Base-by-base conservation (phyloP, 176 grass and related monocot genomes). In the Neostapfia colusana region DNA sequence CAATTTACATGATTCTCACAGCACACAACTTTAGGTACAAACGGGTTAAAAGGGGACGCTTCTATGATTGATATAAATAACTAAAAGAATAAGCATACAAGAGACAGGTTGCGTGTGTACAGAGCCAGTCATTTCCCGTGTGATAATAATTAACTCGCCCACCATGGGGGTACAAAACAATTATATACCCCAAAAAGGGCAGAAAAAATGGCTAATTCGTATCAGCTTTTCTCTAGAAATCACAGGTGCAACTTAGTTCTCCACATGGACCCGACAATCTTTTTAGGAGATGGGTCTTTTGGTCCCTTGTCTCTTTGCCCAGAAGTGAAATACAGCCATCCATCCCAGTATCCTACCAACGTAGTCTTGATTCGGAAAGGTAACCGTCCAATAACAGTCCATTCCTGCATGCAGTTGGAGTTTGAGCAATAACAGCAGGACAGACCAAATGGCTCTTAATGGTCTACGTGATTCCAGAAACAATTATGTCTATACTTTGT, bases 341-440 rank as follows among this genome's bases (percentile, higher is more conserved):
- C 89, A 78, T 98, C 82, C 87, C 89, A 98, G 73, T 88, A 94
- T 59, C 91, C 95, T 80, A 95, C 89, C 73, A 95, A 87, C 1
- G 95, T 98, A 61, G 91, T 98, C 89, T 98, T 98, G 84, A 98
- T 92, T 59, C 91, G 82, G 88, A 98, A 98, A 73, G 95, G 91
- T 79, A 98, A 84, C 63, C 84, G 72, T 70, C 95, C 91, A 40
- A 92, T 86, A 57, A 98, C 87, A 21, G 85, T 88, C 89, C 95
- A 94, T 85, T 98, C 89, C 95, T 98, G 78, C 27, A 68, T 34
- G 77, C 79, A 85, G 38, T 63, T 35, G 56, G 65, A 72, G 76
- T 55, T 79, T 85, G 39, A 70, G 63, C 50, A 53, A 8, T 12
- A 48, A 78, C 16, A 49, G 8, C 43, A 54, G 48, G 50, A 81